phyloP scores from a whole-genome alignment of 345 rosid genomes.

The Aquilaria sinensis region DNA sequence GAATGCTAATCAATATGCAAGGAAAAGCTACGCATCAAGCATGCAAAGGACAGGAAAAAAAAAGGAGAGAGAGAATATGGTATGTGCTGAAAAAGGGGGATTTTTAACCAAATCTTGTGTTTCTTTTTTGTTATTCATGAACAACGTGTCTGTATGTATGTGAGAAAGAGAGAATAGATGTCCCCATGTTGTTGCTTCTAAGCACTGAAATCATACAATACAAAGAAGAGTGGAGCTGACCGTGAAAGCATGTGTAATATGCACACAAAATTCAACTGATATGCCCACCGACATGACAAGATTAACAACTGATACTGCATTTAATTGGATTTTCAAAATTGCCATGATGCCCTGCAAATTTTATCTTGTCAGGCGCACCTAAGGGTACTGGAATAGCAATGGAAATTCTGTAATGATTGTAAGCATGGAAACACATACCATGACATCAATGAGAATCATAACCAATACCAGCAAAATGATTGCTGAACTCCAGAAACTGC shows the following conservation, averaged over 20 bases:
- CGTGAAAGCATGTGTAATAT: conserved; percentile 83
- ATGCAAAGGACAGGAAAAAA: background rate
- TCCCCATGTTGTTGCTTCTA: background rate
- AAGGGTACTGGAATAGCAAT: background rate
- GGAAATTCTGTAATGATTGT: conserved; percentile 1
- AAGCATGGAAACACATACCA: conserved; percentile 39
- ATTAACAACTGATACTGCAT: conserved; percentile 94
- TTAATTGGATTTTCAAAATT: conserved; percentile 76
- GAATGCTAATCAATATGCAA: conserved; percentile 4
- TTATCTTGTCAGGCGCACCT: conserved; percentile 18
- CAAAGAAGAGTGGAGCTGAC: conserved; percentile 36
- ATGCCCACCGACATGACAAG: conserved; percentile 95
- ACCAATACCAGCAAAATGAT: conserved; percentile 82
- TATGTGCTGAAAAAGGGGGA: no score
- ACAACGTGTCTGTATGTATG: no score
- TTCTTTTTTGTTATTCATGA: no score
- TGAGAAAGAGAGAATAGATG: no score
- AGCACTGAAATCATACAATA: background rate
- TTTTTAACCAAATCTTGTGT: no score
- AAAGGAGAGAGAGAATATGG: background rate
- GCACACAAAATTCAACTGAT: conserved; percentile 95
- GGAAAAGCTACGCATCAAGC: conserved; percentile 2
- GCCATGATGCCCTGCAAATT: conserved; percentile 94
- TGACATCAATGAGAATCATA: conserved; percentile 82
- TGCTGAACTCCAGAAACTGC: conserved; percentile 87